A percentile compares a stretch with the other conserved stretches of the same genome.
phyloP scores from a whole-genome alignment of 768 basidiomycete genomes.

The Fomitopsis serialis region DNA sequence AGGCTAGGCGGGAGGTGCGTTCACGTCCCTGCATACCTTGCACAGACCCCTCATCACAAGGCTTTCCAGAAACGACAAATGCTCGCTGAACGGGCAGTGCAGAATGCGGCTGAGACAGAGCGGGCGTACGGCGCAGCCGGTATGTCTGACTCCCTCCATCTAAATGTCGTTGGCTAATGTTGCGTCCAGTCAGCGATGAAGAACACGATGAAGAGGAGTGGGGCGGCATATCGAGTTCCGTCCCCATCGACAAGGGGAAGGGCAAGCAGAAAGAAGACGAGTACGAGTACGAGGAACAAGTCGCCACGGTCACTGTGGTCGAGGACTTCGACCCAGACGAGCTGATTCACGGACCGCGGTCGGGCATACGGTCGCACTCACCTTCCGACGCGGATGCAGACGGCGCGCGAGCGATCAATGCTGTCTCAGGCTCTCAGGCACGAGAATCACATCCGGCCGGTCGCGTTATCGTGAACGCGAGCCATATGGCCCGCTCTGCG shows the following conservation, averaged over 20 bases:
- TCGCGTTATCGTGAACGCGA: conserved; percentile 12
- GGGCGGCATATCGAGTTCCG: conserved; percentile 36
- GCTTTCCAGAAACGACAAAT: conserved; percentile 61
- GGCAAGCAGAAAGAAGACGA: conserved; percentile 50
- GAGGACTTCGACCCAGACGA: conserved; percentile 83
- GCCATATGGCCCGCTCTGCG: conserved; percentile 12
- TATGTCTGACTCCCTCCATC: neutral
- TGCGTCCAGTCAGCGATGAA: neutral
- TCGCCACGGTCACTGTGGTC: conserved; percentile 86
- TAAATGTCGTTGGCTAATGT: neutral
- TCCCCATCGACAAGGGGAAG: conserved; percentile 10
- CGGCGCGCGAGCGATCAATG: too few relatives aligned
- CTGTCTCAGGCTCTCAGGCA: conserved; percentile 6
- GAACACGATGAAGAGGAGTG: conserved; percentile 32
- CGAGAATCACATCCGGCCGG: conserved; percentile 2
- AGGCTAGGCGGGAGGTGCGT: conserved; percentile 73
- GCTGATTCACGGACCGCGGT: conserved; percentile 40
- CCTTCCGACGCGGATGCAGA: neutral
- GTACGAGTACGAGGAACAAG: conserved; percentile 78
- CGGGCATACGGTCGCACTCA: neutral
- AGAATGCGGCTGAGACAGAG: conserved; percentile 78
- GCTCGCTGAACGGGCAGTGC: conserved; percentile 68
- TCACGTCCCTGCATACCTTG: conserved; percentile 4
- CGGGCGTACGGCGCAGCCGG: conserved; percentile 51
- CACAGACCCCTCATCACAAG: conserved; percentile 4